Conservation (phyloP, 768 basidiomycete species). For the Amanita inopinata region DNA sequence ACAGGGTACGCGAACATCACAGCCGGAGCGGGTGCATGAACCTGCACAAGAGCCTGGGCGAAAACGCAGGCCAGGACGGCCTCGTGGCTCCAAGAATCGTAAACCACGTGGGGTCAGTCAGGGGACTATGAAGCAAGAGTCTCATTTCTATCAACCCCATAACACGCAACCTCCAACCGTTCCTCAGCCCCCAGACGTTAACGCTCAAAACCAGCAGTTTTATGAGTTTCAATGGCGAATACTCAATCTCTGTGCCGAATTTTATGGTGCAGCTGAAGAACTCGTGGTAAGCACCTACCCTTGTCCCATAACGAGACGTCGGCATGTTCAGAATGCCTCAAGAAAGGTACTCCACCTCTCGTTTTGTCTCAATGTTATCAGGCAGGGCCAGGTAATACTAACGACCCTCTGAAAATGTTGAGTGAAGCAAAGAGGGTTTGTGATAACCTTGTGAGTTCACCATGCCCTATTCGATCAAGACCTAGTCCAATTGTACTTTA, state of each 20-base stretch:
- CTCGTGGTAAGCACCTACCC: slow-evolving; percentile 51
- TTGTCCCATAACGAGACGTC: slow-evolving; percentile 9
- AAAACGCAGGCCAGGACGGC: slow-evolving; percentile 72
- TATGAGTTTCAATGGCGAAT: slow-evolving; percentile 85
- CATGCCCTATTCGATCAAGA: not conserved
- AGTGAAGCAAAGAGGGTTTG: slow-evolving; percentile 71
- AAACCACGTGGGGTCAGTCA: slow-evolving; percentile 27
- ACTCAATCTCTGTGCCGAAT: slow-evolving; percentile 73
- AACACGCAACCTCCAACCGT: slow-evolving; percentile 21
- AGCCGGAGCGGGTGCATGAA: slow-evolving; percentile 19
- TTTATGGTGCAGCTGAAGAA: slow-evolving; percentile 80
- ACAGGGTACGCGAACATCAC: slow-evolving; percentile 15
- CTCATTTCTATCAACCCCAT: slow-evolving; percentile 34
- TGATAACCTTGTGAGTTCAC: slow-evolving; percentile 55
- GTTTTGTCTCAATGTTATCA: slow-evolving; percentile 78
- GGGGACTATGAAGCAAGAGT: slow-evolving; percentile 24
- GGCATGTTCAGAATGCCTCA: slow-evolving; percentile 10
- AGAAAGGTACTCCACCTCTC: slow-evolving; percentile 52
- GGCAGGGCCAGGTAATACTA: slow-evolving; percentile 55
- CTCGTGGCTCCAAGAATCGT: slow-evolving; percentile 71
- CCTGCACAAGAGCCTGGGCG: slow-evolving; percentile 27
- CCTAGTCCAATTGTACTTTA: slow-evolving; percentile 11
- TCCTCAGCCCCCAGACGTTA: slow-evolving; percentile 39
- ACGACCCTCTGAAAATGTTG: slow-evolving; percentile 68
- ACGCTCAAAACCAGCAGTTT: slow-evolving; percentile 64